Conservation (phyloP, 2,329 filamentous ascomycete genomes). For the Cytospora paraplurivora region DNA sequence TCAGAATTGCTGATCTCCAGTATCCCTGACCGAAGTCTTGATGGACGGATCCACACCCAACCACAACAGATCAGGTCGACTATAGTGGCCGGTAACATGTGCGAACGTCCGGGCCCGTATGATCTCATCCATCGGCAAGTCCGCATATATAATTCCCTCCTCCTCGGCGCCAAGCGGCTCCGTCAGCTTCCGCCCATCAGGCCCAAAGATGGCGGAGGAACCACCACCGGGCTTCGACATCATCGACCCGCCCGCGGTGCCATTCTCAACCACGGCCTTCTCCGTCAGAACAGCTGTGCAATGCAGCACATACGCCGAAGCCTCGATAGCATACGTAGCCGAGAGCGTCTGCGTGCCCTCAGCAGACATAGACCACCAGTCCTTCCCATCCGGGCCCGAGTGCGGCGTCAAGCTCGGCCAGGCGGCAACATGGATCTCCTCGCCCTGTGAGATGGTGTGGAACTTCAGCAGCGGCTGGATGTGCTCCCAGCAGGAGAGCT, state of each 20-base stretch:
- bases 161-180: slow-evolving; percentile 22
- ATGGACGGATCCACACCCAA: slow-evolving; percentile 34
- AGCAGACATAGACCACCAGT: slow-evolving; percentile 37
- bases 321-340: slow-evolving; percentile 59
- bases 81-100: slow-evolving; percentile 21
- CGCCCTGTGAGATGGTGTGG: slow-evolving; percentile 46
- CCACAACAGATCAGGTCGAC: slow-evolving; percentile 24
- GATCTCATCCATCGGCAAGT: slow-evolving; percentile 19
- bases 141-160: slow-evolving; percentile 20
- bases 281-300: slow-evolving; percentile 44
- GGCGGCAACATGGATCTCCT: slow-evolving; percentile 50
- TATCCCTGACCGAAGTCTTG: slow-evolving; percentile 32
- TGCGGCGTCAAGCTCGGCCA: slow-evolving; percentile 43
- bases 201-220: slow-evolving; percentile 31
- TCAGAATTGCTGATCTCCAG: not conserved
- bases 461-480: slow-evolving; percentile 53
- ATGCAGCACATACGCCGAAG: slow-evolving; percentile 56
- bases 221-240: slow-evolving; percentile 33
- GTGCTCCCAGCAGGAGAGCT: slow-evolving; percentile 54
- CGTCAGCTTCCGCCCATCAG: slow-evolving; percentile 31
- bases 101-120: slow-evolving; percentile 18
- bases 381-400: slow-evolving; percentile 7
- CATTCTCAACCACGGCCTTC: slow-evolving; percentile 14
- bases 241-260: not conserved
- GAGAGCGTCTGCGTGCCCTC: slow-evolving; percentile 44